These are phyloP conservation scores for Metschnikowia similis DNA, from an alignment of 805 yeast genomes.

Conservation along the genomic window DNA sequence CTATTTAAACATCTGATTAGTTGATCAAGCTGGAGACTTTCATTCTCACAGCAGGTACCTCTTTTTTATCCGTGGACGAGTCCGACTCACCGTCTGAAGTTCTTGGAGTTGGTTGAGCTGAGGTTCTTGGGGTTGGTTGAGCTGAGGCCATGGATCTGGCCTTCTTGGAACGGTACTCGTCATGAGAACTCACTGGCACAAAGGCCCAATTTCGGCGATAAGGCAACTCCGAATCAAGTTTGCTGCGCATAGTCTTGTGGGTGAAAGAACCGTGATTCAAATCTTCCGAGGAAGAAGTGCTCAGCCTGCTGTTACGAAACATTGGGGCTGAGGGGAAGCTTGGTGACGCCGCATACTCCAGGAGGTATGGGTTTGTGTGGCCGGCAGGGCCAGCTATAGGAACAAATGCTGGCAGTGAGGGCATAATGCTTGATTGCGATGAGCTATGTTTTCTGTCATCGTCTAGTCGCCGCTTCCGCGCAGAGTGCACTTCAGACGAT, in stretches of 20 bases:
- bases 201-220: not conserved
- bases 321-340: not conserved
- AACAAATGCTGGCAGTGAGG: constrained; percentile 6
- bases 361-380: not conserved
- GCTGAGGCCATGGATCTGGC: not conserved
- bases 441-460: constrained; percentile 8
- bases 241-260: not conserved
- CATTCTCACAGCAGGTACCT: constrained; percentile 4
- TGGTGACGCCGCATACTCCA: not conserved
- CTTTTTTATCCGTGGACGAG: not conserved
- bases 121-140: not conserved
- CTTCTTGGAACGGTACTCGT: not conserved
- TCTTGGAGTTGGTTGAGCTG: constrained; percentile 2
- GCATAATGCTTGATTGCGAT: not conserved
- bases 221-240: not conserved
- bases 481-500: not conserved
- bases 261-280: not conserved
- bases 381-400: not conserved
- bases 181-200: not conserved
- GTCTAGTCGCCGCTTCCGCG: constrained; percentile 1
- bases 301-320: not conserved
- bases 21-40: constrained; percentile 15
- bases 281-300: not conserved
- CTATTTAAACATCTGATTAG: not conserved
- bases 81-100: constrained; percentile 1